Evolutionary conservation across 805 yeast species (phyloP), one percentile per base, ranked within the genome.

Genomic region (Saturnispora mendoncae): DNA sequence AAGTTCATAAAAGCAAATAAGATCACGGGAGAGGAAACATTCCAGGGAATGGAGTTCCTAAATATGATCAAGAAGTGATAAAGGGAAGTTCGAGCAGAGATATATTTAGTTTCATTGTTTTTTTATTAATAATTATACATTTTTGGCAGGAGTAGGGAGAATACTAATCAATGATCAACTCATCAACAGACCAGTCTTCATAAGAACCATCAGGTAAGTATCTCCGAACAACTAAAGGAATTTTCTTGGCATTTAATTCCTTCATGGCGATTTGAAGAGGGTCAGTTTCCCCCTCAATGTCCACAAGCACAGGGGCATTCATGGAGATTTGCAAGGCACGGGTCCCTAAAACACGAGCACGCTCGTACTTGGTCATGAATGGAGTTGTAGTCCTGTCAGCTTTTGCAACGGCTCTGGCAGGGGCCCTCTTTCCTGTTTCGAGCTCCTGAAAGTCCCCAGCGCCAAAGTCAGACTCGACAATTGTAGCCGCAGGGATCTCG

Each of bases 151-250:
- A n/a, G n/a, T n/a, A 13, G 9, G 12, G 6, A 19, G 14, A 5
- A 10, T n/a, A 10, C 44, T 54, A 61, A 61, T 92, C 97, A 43
- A 88, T 84, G 58, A 92, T 88, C 57, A 92, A 74, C 66, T 92
- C 98, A 62, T 92, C 97, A 56, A 95, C 92, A 40, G 96, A 95
- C 98, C 98, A 92, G 60, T 92, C 98, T 66, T 92, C 98, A 56
- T 78, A 90, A 40, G 94, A 77, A 5, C 97, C 95, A 60, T 94
- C 98, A 3, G 99, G 98, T 52, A 92, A 72, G 59, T 86, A 94
- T 64, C 99, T 75, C 73, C 99, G 78, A 37, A 92, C 84, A 35
- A 94, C 94, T 54, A 92, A 72, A 1, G 98, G 99, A 43, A 94
- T 87, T 62, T 88, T 92, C 63, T 84, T 79, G 63, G 92, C 97